Base-by-base conservation (phyloP, 176 grass and related monocot genomes). In the Bothriochloa decipiens region DNA sequence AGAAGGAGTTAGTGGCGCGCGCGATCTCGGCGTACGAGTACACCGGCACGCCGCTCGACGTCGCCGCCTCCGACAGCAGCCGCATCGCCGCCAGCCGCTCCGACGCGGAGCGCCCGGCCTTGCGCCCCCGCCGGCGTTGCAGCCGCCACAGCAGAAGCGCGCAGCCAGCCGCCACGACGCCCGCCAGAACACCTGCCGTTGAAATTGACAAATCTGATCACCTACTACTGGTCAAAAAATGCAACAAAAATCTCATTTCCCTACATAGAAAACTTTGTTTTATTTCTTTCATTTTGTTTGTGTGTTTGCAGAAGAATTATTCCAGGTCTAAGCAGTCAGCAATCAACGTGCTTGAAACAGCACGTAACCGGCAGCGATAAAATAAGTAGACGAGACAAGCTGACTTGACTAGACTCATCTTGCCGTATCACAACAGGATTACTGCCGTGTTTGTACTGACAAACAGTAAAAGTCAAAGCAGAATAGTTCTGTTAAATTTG, bases 1-100 rank as follows among this genome's bases (percentile, higher is more conserved):
- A 89, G 82, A 96, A 99, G 63, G 84, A 87, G 81, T 87, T 89
- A 64, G 96, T 96, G 23, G 96, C 96, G 35, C 87, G 89, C 47
- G 87, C 53, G 55, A 98, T 83, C 76, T 96, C 91, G 45, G 41
- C 20, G 82, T 92, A 95, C 41, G 96, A 86, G 89, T 96, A 99
- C 64, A 92, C 77, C 10, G 87, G 89, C 26, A 99, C 80, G 28
- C 85, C 80, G 89, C 83, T 90, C 70, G 79, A 84, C 26, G 87
- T 26, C 27, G 87, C 88, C 40, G 89, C 88, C 69, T 98, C 87
- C 4, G 91, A 91, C 22, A 98, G 85, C 0, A 91, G 81, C 3
- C 87, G 86, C 49, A 83, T 80, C 35, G 74, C 86, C 73, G 71
- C 83, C 3, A 78, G 75, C 7, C 79, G 23, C 69, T 63, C 69